These are phyloP conservation scores for Irpex sp. DNA, from an alignment of 1,284 basidiomycete species.

Conservation along the genomic window DNA sequence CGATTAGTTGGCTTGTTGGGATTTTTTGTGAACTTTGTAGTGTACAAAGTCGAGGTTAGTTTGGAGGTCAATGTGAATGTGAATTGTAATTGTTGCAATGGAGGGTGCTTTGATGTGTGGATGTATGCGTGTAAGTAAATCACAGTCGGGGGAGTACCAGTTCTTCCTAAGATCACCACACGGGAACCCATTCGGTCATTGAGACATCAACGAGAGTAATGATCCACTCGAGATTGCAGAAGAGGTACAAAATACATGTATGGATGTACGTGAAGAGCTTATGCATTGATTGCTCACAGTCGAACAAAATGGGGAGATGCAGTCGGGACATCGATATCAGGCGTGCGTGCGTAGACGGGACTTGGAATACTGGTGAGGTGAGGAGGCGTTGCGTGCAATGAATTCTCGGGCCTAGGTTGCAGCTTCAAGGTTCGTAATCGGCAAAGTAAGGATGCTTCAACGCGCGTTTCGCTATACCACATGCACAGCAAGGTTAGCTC, in stretches of 20 bases:
- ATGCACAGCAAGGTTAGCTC: not conserved
- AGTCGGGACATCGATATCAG: not conserved
- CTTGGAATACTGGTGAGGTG: no score
- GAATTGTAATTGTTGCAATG: not conserved
- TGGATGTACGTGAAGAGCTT: not conserved
- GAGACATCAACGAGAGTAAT: no score
- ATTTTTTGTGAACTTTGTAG: not conserved
- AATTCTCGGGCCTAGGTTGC: not conserved
- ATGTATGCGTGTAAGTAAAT: not conserved
- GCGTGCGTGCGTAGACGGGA: no score
- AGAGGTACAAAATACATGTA: not conserved
- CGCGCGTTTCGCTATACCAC: conserved; percentile 73
- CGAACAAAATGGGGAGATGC: not conserved
- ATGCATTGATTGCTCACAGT: not conserved
- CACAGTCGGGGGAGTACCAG: not conserved
- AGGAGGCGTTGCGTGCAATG: no score
- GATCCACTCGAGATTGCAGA: not conserved
- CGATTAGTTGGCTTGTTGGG: not conserved
- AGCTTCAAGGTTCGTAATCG: conserved; percentile 37
- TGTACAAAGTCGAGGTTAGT: not conserved
- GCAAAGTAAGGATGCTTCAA: conserved; percentile 81
- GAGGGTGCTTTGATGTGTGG: not conserved
- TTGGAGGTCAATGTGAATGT: not conserved
- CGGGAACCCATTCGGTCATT: no score
- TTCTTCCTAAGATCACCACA: no score